A percentile compares a stretch with the other conserved stretches of the same genome.
These are phyloP conservation scores for Liriodendron chinense DNA, from an alignment of 164 flowering plant species.

Conservation along the genomic window DNA sequence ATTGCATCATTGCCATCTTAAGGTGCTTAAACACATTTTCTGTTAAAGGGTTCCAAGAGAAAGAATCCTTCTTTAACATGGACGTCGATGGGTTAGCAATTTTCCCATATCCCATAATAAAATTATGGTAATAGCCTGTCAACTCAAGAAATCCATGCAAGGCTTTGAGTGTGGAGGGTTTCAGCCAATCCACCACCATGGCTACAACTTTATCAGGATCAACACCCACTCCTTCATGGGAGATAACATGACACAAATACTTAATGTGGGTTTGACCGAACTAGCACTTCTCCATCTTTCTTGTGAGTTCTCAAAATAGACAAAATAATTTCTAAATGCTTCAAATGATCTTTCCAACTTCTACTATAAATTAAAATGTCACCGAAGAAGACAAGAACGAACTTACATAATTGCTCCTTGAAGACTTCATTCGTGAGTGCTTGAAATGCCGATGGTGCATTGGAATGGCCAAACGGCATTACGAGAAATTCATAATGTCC, in stretches of 20 bases:
- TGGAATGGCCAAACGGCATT: too few species aligned
- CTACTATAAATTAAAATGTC: neutral
- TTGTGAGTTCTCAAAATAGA: neutral
- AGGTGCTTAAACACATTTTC: neutral
- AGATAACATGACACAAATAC: neutral
- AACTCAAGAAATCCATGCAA: slow-evolving; percentile 1
- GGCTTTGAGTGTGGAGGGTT: neutral
- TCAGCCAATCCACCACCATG: slow-evolving; percentile 7
- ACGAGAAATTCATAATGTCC: too few species aligned
- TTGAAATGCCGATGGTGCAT: too few species aligned
- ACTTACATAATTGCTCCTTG: neutral
- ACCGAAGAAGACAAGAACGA: neutral
- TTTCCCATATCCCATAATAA: neutral
- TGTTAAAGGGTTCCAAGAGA: neutral
- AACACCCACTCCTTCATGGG: neutral
- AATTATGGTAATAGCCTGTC: neutral
- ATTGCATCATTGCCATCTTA: neutral
- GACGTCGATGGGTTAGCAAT: neutral
- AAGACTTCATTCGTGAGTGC: too few species aligned
- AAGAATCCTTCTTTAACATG: neutral
- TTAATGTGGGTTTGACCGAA: neutral
- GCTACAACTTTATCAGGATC: neutral
- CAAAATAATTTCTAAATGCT: neutral
- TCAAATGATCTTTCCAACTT: slow-evolving; percentile 1
- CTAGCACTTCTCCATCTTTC: neutral